Base-by-base conservation (phyloP, 1,284 basidiomycete species). In the Pyrrhoderma noxium region DNA sequence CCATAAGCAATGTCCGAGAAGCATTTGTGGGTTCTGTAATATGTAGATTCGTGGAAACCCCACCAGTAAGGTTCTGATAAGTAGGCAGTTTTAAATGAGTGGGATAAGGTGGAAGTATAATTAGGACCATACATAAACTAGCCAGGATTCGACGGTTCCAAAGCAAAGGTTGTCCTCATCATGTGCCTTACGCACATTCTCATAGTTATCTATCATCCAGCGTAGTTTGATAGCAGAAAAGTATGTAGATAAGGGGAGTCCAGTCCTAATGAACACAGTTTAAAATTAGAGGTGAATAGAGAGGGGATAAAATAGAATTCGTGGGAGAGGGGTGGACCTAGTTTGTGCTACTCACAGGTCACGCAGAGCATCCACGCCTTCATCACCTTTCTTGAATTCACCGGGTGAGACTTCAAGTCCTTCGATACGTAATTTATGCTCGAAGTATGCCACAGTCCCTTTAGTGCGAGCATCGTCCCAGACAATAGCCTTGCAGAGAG, bases 11-110 rank as follows among this genome's bases (percentile, higher is more conserved):
- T 0, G 95, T 98, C 43, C 95, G 86, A 1, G 94, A 98, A 1
- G 95, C 95, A 65, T 99, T 99, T 51, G 93, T 93, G n/a, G 91
- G 85, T 66, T 99, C 95, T 58, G 85, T 87, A 57, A 96, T 81
- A 69, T 98, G 93, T n/a, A 90, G 70, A 42, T 81, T 80, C 35
- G 74, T 74, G 49, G 73, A 60, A 1, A 70, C 68, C 21, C 87
- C 86, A 52, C 92, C 92, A 3, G 92, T 86, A 16, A 95, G 74
- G 67, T 93, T 91, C 89, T 93, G 64, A 2, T 23, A 31, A 45
- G 40, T 45, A 47, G 54, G 54, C 39, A 46, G n/a, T 41, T 50
- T 19, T 27, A 45, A n/a, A 31, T 54, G 49, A 46, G 49, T 48
- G 45, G 35, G 51, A 41, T 49, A 53, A 11, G 45, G 41, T 42